Evolutionary conservation across 2,329 filamentous ascomycete genomes (phyloP).

Genomic region (Penicillium sp.): DNA sequence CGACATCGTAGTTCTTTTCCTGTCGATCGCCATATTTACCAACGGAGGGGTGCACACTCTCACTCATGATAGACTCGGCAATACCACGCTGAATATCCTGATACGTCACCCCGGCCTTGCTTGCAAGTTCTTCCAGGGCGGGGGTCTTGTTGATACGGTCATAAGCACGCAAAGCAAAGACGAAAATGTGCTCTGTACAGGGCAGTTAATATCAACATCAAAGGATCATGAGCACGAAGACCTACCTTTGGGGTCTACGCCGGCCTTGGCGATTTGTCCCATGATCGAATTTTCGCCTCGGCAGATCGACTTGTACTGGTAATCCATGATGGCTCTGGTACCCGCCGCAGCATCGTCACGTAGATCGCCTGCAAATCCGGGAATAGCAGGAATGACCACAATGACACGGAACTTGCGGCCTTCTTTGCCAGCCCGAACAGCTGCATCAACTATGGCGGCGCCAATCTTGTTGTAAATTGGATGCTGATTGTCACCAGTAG

Average conservation of each 20-base stretch:
- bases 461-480: slow-evolving; percentile 89
- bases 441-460: slow-evolving; percentile 84
- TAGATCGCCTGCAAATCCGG: slow-evolving; percentile 90
- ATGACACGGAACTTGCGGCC: slow-evolving; percentile 87
- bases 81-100: slow-evolving; percentile 83
- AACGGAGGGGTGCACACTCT: slow-evolving; percentile 59
- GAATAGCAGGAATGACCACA: slow-evolving; percentile 83
- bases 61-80: slow-evolving; percentile 82
- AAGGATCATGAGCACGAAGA: not conserved
- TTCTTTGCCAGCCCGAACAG: slow-evolving; percentile 76
- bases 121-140: slow-evolving; percentile 70
- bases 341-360: slow-evolving; percentile 78
- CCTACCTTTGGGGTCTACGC: slow-evolving; percentile 65
- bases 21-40: slow-evolving; percentile 47
- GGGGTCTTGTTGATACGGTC: slow-evolving; percentile 86
- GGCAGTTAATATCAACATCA: slow-evolving; percentile 3
- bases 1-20: slow-evolving; percentile 39
- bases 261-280: slow-evolving; percentile 69
- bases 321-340: slow-evolving; percentile 95
- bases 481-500: slow-evolving; percentile 81
- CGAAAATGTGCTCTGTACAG: slow-evolving; percentile 70
- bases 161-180: slow-evolving; percentile 92
- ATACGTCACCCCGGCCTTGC: slow-evolving; percentile 79
- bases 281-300: slow-evolving; percentile 90
- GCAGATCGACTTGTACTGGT: slow-evolving; percentile 94